phyloP scores from a whole-genome alignment of 345 rosid genomes.

The Draba incana region DNA sequence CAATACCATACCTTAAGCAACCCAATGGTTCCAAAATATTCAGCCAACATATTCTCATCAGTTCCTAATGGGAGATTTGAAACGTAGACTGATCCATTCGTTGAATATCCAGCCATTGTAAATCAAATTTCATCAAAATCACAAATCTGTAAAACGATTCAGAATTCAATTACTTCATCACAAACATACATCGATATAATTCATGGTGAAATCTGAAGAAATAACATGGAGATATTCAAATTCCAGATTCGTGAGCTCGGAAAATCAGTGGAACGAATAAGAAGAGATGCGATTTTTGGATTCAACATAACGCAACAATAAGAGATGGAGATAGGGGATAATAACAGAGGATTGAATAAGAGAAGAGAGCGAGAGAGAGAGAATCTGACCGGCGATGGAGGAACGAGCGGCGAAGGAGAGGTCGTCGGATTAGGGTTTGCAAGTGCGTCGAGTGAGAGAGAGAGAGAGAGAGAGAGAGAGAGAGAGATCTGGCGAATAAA shows the following conservation, averaged over 20 bases:
- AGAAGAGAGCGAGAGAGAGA: constrained; percentile 22
- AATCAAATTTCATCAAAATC: constrained; percentile 56
- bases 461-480: constrained; percentile 13
- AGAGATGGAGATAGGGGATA: neutral
- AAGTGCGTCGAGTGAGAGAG: constrained; percentile 23
- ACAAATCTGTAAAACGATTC: constrained; percentile 27
- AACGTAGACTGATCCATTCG: constrained; percentile 80
- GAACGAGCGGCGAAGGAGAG: constrained; percentile 29
- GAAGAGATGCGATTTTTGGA: neutral
- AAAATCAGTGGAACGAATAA: neutral
- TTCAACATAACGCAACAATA: neutral
- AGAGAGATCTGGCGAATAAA: constrained; percentile 19
- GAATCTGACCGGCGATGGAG: constrained; percentile 32
- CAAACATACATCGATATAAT: neutral
- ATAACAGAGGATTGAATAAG: too few species aligned
- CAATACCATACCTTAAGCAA: constrained; percentile 75
- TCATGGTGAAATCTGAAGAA: neutral
- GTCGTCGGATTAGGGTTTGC: constrained; percentile 39
- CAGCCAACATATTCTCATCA: constrained; percentile 88
- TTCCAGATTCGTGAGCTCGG: constrained; percentile 2
- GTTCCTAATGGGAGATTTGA: constrained; percentile 87
- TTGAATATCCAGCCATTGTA: constrained; percentile 67
- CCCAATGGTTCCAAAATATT: constrained; percentile 93
- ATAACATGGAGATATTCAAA: neutral
- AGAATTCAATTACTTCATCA: neutral